Evolutionary conservation across 2,329 filamentous ascomycete genomes (phyloP), one percentile per base, ranked within the genome.

Genomic region (Calonectria crousiana): DNA sequence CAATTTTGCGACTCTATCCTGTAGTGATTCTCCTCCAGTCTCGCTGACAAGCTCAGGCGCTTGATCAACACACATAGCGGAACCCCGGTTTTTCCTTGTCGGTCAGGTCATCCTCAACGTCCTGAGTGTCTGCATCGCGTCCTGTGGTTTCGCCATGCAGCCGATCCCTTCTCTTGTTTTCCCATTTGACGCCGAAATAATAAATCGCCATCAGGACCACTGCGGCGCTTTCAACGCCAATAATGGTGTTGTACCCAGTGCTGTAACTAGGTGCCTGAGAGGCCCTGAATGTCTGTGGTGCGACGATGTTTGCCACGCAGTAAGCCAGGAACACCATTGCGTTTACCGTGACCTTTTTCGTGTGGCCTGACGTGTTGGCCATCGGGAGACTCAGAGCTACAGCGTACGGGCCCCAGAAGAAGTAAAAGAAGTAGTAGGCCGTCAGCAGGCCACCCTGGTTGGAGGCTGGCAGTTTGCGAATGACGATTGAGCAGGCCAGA

Each of bases 371-470:
- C 1, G 69, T 71, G 62, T 71, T 71, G 2, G 69, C 69, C 69
- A 53, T 36, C 8, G 69, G 60, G 2, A 71, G 38, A 36, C 28
- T 38, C 10, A 72, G 14, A 10, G 44, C 47, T 8, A 53, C 47
- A 26, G 75, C 78, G 18, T 77, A 79, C 1, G 78, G 78, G 0
- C 75, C 78, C 60, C 76, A 89, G 32, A 87, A 74, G 32, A 74
- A 74, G 67, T 77, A 75, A 10, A 75, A 67, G 51, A 71, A 64
- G 34, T 73, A 75, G 16, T 72, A 73, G 53, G 44, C 65, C 1
- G 75, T 11, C 8, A 78, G 34, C 0, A 71, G 80, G 65, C 87
- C 87, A 20, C 85, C 82, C n/a, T 84, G 83, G 74, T 87, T 87
- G 2, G 30, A 38, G 14, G 28, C 18, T 10, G 64, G 64, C 14